Base-by-base conservation (phyloP, 139 green algal genomes). In the Chlamydomonas sp. region DNA sequence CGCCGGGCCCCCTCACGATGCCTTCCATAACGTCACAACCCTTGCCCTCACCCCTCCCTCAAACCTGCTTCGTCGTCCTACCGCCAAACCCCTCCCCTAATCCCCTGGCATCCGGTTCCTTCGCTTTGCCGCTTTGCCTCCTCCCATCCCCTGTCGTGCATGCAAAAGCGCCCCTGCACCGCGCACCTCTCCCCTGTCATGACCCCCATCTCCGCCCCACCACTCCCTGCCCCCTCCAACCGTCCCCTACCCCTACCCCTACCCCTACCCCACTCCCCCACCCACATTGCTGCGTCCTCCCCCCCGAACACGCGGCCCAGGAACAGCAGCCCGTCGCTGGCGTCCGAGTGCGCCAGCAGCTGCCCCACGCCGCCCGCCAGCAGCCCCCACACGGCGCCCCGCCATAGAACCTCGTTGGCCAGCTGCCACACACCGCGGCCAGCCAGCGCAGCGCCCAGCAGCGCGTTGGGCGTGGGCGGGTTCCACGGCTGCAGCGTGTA, bases 401-500 rank as follows among this genome's bases (percentile, higher is more conserved):
- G 84, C 10, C 80, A 72, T 73, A 87, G 73, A 63, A 87, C 79
- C 75, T 88, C 84, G 64, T 88, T 88, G 63, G 84, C 84, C 4
- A 83, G 64, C 74, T 88, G 84, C 75, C 72, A 58, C 16, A 71
- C 58, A 63, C 12, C 58, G 9, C 84, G 75, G 1, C 84, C 84
- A 4, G 64, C 75, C 57, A 88, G 84, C 58, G 49, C 75, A 17
- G 61, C 49, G 2, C 2, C 57, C 17, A 83, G 68, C 57, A 88
- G 69, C n/a, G 16, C 17, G 49, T 76, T 77, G 74, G 63, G 10
- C 17, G 84, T 83, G 49, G 84, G 84, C 57, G 63, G 16, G 74
- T 88, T 88, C 84, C 84, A 88, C 9, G 84, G 84, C 84, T 88
- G 84, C 49, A 88, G 84, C 31, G 63, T 77, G 75, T 67, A 88